Base-by-base conservation (phyloP, 2,329 filamentous ascomycete species). In the Didymellaceae sp. region DNA sequence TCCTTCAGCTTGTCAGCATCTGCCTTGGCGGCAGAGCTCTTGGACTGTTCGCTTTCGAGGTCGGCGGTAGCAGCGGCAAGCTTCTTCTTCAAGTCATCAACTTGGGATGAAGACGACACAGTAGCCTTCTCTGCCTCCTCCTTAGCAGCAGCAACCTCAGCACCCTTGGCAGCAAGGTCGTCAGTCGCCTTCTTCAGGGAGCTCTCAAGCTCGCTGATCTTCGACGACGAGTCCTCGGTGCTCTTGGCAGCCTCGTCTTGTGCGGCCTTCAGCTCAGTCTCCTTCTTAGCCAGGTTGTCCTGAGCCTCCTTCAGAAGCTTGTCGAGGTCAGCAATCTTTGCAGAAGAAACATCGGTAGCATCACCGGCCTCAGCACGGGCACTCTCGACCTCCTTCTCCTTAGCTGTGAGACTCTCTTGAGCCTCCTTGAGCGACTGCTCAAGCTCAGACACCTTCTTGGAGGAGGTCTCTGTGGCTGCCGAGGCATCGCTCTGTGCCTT, bases 311-410 rank as follows among this genome's bases (percentile, higher is more conserved):
- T 58, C 20, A 65, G 44, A 13, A 57, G 51, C 11, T 54, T 44
- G 35, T 68, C 58, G 8, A 71, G 52, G 18, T 70, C 66, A 11
- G 55, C 44, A 4, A 65, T 55, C 55, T 68, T 67, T 13, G 59
- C 39, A 21, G 47, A 57, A 4, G 56, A 61, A 13, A 52, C 52
- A 14, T 62, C 63, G 2, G 55, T 53, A n/a, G 55, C 55, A 48
- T 63, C 62, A 42, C 37, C 51, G 2, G 32, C 46, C 6, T 63
- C 61, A 14, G 41, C 52, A 39, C 58, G 56, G 6, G 52, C 53
- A 14, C 51, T 46, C 41, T 61, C 57, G 5, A 66, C 20, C 31
- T 66, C 67, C 39, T 57, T 57, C 17, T 62, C 54, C 46, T 66
- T 66, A 2, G 57, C 55, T 7, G 56, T 47, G 13, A 66, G 52